Conservation (phyloP, 2,329 filamentous ascomycete species). For the Trichoderma sp. region DNA sequence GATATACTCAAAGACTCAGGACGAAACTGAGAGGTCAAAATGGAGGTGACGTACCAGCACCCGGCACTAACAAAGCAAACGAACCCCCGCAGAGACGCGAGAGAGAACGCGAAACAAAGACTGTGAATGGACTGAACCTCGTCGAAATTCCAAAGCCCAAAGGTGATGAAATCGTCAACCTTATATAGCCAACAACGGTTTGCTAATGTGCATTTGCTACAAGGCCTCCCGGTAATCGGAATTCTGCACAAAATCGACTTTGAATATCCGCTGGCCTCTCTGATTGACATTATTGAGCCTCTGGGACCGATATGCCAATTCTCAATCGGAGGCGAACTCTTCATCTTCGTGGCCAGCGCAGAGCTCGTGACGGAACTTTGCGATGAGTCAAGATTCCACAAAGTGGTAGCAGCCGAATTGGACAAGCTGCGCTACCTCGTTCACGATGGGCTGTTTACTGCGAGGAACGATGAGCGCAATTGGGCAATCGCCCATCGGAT, state of each 20-base stretch:
- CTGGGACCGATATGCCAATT: slow-evolving; percentile 19
- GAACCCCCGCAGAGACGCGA: background rate
- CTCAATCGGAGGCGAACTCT: slow-evolving; percentile 7
- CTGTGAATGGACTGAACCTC: background rate
- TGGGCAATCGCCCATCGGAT: slow-evolving; percentile 23
- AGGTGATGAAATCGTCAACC: background rate
- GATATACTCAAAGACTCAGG: slow-evolving; percentile 15
- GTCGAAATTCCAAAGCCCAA: slow-evolving; percentile 23
- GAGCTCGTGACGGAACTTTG: slow-evolving; percentile 21
- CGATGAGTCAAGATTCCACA: slow-evolving; percentile 21
- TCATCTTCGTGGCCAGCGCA: slow-evolving; percentile 12
- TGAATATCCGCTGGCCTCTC: slow-evolving; percentile 6
- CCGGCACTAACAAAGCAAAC: background rate
- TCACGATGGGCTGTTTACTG: slow-evolving; percentile 22
- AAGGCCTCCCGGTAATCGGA: slow-evolving; percentile 18
- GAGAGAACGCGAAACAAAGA: background rate
- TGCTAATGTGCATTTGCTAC: background rate
- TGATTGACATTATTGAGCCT: slow-evolving; percentile 13
- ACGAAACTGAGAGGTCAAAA: slow-evolving; percentile 1
- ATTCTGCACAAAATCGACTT: slow-evolving; percentile 16
- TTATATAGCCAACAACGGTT: background rate
- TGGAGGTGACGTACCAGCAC: background rate
- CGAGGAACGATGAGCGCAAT: slow-evolving; percentile 21
- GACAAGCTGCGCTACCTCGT: slow-evolving; percentile 18
- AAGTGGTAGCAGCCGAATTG: slow-evolving; percentile 10